Percentiles rank a stretch among this genome's conserved stretches.
Conservation (phyloP, 371 early-diverging fungal genomes). For the Phascolomyces articulosus region DNA sequence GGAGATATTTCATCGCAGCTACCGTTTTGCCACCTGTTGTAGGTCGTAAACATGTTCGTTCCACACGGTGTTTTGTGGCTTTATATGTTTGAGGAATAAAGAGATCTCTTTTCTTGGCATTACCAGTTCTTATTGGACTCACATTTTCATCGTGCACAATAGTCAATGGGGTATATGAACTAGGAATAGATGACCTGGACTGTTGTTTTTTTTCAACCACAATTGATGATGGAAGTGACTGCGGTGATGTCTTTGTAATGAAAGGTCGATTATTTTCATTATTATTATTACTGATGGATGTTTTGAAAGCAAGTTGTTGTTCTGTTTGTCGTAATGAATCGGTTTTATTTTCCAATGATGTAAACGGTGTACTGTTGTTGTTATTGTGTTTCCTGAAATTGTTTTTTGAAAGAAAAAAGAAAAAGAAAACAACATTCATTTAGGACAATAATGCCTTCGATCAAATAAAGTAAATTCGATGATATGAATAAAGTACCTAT, state of each 20-base stretch:
- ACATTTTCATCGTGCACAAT: constrained; percentile 9
- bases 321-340: background rate
- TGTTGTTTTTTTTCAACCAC: background rate
- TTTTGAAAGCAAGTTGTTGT: background rate
- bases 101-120: background rate
- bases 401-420: background rate
- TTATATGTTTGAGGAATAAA: constrained; percentile 19
- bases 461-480: no score
- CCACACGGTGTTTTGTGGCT: constrained; percentile 14
- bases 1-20: constrained; percentile 14
- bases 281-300: background rate
- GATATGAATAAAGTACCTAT: no score
- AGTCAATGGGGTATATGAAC: background rate
- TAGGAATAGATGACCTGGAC: background rate
- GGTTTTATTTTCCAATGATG: background rate
- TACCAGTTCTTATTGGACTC: background rate
- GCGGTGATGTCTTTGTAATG: background rate
- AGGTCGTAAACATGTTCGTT: constrained; percentile 19
- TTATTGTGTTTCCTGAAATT: background rate
- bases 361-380: background rate
- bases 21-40: constrained; percentile 32
- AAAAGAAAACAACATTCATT: no score
- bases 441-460: no score
- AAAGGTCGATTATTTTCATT: background rate
- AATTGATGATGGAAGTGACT: background rate